Evolutionary conservation across 306 rosid genomes (phyloP).

Genomic region (Prosopis cineraria): DNA sequence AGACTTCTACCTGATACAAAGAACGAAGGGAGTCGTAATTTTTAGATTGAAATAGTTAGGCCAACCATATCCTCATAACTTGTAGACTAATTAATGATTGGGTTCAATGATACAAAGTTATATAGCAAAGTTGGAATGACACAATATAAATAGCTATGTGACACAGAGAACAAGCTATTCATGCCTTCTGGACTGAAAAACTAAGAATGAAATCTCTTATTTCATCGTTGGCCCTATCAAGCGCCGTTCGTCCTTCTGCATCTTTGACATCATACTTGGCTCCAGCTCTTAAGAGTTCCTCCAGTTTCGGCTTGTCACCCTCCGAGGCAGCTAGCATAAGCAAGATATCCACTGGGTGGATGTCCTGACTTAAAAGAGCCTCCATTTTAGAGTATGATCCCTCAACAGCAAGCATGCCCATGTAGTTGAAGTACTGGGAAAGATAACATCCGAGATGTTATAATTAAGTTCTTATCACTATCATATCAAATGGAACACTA

Average conservation of each 20-base stretch:
- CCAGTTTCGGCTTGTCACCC: constrained; percentile 90
- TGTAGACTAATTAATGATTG: neutral
- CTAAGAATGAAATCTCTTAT: constrained; percentile 74
- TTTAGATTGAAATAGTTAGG: neutral
- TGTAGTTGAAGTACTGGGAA: constrained; percentile 88
- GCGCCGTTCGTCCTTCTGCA: constrained; percentile 74
- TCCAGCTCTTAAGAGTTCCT: constrained; percentile 91
- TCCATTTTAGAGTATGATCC: constrained; percentile 93
- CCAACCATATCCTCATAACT: neutral
- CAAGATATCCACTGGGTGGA: constrained; percentile 90
- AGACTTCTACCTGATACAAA: no score
- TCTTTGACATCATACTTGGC: constrained; percentile 71
- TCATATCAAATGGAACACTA: neutral
- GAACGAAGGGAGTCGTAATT: neutral
- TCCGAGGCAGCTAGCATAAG: constrained; percentile 81
- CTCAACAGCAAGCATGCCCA: constrained; percentile 99
- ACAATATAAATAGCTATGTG: neutral
- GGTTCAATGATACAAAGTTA: neutral
- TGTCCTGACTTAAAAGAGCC: constrained; percentile 75
- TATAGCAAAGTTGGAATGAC: neutral
- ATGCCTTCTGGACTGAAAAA: constrained; percentile 71
- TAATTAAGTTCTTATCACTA: neutral
- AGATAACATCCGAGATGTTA: neutral
- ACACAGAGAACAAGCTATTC: constrained; percentile 30
- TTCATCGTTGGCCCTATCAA: constrained; percentile 74